These are phyloP conservation scores for Cordyceps farinosa DNA, from an alignment of 2,329 filamentous ascomycete genomes.

Conservation along the genomic window DNA sequence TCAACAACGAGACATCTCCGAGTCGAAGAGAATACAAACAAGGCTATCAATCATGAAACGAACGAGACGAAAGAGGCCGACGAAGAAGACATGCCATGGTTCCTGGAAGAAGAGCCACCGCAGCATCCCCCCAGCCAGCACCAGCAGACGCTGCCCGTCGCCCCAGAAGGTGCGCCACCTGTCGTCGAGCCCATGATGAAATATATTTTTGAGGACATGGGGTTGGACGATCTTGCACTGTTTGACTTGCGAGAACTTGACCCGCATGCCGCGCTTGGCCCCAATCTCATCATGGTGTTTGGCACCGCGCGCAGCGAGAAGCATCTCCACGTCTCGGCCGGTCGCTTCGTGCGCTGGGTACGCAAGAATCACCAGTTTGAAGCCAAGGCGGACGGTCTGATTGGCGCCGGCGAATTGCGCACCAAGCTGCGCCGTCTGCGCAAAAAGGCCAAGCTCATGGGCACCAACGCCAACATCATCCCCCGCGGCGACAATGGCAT, in stretches of 20 bases:
- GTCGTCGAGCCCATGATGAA: conserved; percentile 70
- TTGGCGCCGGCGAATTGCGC: conserved; percentile 89
- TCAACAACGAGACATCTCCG: conserved; percentile 20
- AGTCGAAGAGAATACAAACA: conserved; percentile 18
- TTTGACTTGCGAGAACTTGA: conserved; percentile 82
- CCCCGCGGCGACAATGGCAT: conserved; percentile 77
- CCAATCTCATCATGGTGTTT: conserved; percentile 88
- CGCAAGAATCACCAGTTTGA: conserved; percentile 67
- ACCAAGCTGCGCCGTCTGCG: conserved; percentile 77
- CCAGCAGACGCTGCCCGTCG: conserved; percentile 46
- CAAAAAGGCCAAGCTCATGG: conserved; percentile 76
- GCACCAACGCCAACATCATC: conserved; percentile 63
- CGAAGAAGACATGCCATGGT: conserved; percentile 65
- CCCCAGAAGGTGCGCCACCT: conserved; percentile 65
- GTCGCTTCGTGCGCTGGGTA: conserved; percentile 84
- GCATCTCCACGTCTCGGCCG: conserved; percentile 86
- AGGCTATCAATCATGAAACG: conserved; percentile 18
- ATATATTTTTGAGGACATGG: conserved; percentile 78
- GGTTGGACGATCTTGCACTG: conserved; percentile 75
- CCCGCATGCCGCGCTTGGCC: conserved; percentile 80
- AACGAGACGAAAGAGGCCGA: conserved; percentile 17
- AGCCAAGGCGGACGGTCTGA: conserved; percentile 79
- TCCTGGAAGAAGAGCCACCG: conserved; percentile 69
- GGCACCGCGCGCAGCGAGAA: conserved; percentile 89
- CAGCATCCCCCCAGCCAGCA: conserved; percentile 48